Conservation (phyloP, 305 asterid species). For the Fraxinus nigra region DNA sequence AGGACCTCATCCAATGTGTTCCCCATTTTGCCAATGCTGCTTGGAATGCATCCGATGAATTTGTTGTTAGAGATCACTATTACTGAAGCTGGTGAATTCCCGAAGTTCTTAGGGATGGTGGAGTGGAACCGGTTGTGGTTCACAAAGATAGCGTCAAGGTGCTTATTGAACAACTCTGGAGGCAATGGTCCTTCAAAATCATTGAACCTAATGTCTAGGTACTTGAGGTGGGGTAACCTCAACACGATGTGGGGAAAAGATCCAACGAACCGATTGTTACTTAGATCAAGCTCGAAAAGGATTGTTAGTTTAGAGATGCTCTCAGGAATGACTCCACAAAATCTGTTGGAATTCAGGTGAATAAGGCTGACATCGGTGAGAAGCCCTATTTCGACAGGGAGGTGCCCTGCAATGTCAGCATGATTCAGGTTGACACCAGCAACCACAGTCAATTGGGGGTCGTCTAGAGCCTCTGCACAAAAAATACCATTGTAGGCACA, state of each 20-base stretch:
- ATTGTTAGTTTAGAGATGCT: constrained; percentile 38
- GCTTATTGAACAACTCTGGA: constrained; percentile 39
- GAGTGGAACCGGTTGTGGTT: constrained; percentile 59
- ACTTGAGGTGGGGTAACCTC: constrained; percentile 46
- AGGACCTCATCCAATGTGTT: constrained; percentile 59
- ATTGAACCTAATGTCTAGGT: constrained; percentile 62
- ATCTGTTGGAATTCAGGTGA: constrained; percentile 68
- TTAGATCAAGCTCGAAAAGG: constrained; percentile 57
- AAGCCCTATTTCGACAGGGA: constrained; percentile 54
- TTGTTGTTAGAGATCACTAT: constrained; percentile 58
- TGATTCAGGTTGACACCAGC: constrained; percentile 75
- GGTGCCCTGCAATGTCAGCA: constrained; percentile 68
- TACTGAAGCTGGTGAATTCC: constrained; percentile 66
- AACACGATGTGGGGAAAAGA: constrained; percentile 48
- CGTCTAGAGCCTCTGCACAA: constrained; percentile 54
- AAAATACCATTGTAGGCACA: constrained; percentile 64
- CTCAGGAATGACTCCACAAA: constrained; percentile 62
- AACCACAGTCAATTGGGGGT: constrained; percentile 50
- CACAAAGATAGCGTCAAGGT: constrained; percentile 62
- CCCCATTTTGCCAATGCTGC: constrained; percentile 60
- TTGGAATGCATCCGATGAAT: constrained; percentile 66
- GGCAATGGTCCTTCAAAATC: constrained; percentile 70
- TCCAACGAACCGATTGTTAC: constrained; percentile 72
- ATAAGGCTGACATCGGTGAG: constrained; percentile 53
- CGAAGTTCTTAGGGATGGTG: constrained; percentile 56